These are phyloP conservation scores for Candida albicans DNA, from an alignment of 1,139 yeast genomes.

Conservation along the genomic window DNA sequence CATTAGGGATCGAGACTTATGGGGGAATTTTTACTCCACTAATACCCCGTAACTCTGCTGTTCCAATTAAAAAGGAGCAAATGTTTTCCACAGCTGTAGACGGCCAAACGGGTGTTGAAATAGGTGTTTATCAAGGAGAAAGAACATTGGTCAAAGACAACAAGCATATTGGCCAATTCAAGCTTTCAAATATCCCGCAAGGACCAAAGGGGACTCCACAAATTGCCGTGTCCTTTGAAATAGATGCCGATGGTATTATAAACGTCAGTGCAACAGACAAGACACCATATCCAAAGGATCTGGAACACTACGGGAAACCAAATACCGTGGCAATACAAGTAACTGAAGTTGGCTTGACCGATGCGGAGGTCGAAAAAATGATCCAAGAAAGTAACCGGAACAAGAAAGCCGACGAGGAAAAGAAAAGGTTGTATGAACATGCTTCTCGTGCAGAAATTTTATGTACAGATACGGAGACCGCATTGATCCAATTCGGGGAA, in stretches of 20 bases:
- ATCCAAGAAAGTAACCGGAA: constrained; percentile 51
- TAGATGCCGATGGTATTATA: constrained; percentile 82
- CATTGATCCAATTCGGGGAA: constrained; percentile 45
- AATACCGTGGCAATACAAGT: constrained; percentile 62
- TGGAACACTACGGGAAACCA: constrained; percentile 29
- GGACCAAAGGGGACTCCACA: constrained; percentile 79
- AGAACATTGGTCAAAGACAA: constrained; percentile 72
- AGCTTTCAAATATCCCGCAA: constrained; percentile 64
- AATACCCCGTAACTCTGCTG: constrained; percentile 73
- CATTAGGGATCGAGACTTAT: constrained; percentile 78
- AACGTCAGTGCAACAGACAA: constrained; percentile 71
- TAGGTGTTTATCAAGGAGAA: constrained; percentile 79
- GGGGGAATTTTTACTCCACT: constrained; percentile 80
- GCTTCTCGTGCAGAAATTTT: constrained; percentile 57
- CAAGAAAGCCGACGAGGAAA: constrained; percentile 43
- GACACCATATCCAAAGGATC: constrained; percentile 47
- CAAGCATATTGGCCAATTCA: constrained; percentile 70
- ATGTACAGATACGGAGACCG: constrained; percentile 56
- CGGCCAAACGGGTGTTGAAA: constrained; percentile 78
- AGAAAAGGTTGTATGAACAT: constrained; percentile 43
- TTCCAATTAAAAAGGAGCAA: constrained; percentile 71
- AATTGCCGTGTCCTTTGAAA: constrained; percentile 69
- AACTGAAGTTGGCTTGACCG: constrained; percentile 65
- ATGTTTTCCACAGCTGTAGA: constrained; percentile 83
- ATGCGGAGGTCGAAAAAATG: constrained; percentile 58